Evolutionary conservation across 768 basidiomycete species (phyloP).

Genomic region (Lentinula guzmanii): DNA sequence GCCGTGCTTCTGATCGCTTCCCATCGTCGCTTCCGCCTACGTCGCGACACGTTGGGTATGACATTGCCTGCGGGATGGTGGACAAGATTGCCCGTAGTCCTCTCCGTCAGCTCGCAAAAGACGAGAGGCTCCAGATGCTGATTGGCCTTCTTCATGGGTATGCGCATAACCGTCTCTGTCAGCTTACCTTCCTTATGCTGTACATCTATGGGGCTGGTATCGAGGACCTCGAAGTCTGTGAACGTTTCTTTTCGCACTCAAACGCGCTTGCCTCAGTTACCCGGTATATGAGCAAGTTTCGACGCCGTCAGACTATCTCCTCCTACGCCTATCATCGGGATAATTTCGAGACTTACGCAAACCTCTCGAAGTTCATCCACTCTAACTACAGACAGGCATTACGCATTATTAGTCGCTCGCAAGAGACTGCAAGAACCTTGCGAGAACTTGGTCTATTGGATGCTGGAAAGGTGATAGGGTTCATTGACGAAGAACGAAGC

Average conservation of each 20-base stretch:
- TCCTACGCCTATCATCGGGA: background rate
- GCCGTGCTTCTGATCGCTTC: no score
- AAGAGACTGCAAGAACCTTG: background rate
- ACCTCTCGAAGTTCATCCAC: background rate
- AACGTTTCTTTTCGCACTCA: background rate
- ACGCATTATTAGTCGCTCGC: background rate
- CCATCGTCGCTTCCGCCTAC: no score
- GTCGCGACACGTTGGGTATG: slow-evolving; percentile 14
- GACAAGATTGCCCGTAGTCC: slow-evolving; percentile 14
- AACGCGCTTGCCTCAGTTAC: slow-evolving; percentile 9
- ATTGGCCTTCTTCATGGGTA: background rate
- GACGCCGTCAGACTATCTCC: slow-evolving; percentile 9
- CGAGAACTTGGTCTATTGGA: slow-evolving; percentile 6
- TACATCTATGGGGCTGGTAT: background rate
- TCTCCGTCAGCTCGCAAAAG: background rate
- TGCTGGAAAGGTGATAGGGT: background rate
- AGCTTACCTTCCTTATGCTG: background rate
- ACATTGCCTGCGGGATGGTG: slow-evolving; percentile 18
- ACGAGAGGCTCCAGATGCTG: background rate
- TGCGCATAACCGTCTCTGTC: background rate
- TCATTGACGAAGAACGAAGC: slow-evolving; percentile 3
- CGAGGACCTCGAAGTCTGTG: background rate
- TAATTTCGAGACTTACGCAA: slow-evolving; percentile 5
- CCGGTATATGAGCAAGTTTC: slow-evolving; percentile 12
- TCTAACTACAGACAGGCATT: slow-evolving; percentile 14